Evolutionary conservation across 768 basidiomycete genomes (phyloP), one percentile per base, ranked within the genome.

Genomic region (Pleurotus giganteus): DNA sequence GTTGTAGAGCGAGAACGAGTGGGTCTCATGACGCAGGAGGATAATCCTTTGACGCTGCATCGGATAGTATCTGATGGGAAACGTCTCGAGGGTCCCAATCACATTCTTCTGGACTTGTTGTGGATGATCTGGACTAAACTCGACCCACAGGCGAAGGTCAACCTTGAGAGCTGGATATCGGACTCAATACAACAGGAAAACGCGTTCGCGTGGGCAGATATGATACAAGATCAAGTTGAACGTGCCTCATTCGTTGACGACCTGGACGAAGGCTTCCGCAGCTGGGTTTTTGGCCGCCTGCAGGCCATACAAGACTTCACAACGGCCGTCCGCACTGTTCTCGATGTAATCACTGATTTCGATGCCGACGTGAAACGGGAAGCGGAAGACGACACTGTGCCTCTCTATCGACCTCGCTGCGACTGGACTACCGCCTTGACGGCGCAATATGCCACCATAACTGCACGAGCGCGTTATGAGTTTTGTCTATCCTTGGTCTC

Each of bases 1-100:
- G 67, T 93, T 21, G 71, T 90, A 12, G 89, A 93, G 69, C 78
- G 92, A 55, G 93, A 95, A 66, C 83, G 91, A 23, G 75, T 88
- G 8, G 85, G 86, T 2, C 69, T 74, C 4, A 66, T 90, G 24
- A 82, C 83, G 6, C 69, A 67, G 34, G 87, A 90, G 65, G 91
- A 94, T 65, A 66, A 84, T 34, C 78, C 91, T 7, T 76, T 92
- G 24, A 72, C 74, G 39, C 67, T 89, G 37, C 80, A 80, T 47
- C 72, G 81, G 53, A 69, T 69, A 53, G 73, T 90, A 41, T 68
- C 71, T 17, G 66, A 70, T 28, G 76, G 77, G 43, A 69, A 73
- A 15, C 59, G 69, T 15, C 65, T 60, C 4, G 61, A 79, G 31
- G 83, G 86, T 47, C 60, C 77, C 7, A 76, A 82, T 60, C 82